phyloP scores from a whole-genome alignment of 129 eudicot genomes.

The Cynara cardunculus region DNA sequence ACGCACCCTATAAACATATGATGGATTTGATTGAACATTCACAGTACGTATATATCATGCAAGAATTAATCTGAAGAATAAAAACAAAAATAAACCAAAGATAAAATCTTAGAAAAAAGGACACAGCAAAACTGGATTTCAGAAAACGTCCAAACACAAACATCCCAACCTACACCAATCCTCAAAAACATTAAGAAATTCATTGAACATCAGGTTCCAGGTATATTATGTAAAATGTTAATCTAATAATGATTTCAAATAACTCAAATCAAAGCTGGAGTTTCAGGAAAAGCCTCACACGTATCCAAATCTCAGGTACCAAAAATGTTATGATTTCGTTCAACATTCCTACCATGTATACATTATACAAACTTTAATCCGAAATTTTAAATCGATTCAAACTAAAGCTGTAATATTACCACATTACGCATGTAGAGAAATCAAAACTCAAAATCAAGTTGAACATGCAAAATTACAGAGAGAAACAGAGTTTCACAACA shows the following conservation, averaged over 20 bases:
- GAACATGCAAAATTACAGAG: slow-evolving; percentile 1
- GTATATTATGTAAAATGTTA: background rate
- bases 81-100: background rate
- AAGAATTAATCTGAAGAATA: background rate
- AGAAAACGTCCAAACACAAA: background rate
- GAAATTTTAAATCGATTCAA: background rate
- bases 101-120: background rate
- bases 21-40: no score
- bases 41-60: background rate
- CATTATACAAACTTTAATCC: background rate
- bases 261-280: background rate
- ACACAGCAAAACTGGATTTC: background rate
- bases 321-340: background rate
- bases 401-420: background rate
- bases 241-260: background rate
- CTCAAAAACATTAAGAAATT: background rate
- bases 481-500: background rate
- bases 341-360: background rate
- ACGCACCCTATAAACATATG: no score
- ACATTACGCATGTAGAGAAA: background rate
- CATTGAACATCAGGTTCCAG: background rate
- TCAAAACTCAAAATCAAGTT: background rate
- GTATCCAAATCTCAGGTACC: slow-evolving; percentile 7
- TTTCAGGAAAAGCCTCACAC: background rate
- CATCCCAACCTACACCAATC: background rate